A percentile compares a stretch with the other conserved stretches of the same genome.
phyloP scores from a whole-genome alignment of 768 basidiomycete genomes.

The Psilocybe cubensis region DNA sequence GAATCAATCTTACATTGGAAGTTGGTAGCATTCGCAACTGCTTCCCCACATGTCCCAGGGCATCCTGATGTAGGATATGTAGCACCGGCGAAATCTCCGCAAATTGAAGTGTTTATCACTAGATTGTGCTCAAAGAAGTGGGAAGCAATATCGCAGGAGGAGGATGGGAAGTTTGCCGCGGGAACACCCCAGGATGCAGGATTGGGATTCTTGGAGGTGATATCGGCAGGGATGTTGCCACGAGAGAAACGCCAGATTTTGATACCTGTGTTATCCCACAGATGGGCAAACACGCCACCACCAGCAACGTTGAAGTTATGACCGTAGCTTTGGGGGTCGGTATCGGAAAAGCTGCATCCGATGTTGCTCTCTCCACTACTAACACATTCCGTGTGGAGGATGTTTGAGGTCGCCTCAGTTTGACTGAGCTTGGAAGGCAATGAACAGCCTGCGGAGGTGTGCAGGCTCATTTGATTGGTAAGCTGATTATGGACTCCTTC shows the following conservation, averaged over 20 bases:
- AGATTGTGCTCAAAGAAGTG: slow-evolving; percentile 60
- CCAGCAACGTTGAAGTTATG: slow-evolving; percentile 45
- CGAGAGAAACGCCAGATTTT: slow-evolving; percentile 61
- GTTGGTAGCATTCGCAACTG: slow-evolving; percentile 28
- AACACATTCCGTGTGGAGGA: slow-evolving; percentile 39
- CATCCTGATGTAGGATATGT: slow-evolving; percentile 40
- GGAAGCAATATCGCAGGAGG: slow-evolving; percentile 47
- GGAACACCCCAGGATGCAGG: slow-evolving; percentile 57
- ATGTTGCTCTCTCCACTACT: slow-evolving; percentile 42
- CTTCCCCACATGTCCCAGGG: slow-evolving; percentile 36
- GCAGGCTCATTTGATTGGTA: slow-evolving; percentile 68
- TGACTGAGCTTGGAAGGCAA: slow-evolving; percentile 25
- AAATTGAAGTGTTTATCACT: slow-evolving; percentile 50
- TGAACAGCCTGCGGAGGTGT: slow-evolving; percentile 50
- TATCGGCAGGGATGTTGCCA: slow-evolving; percentile 53
- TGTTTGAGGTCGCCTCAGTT: slow-evolving; percentile 27
- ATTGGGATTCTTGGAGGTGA: slow-evolving; percentile 45
- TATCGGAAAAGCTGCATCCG: slow-evolving; percentile 55
- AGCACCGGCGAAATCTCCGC: slow-evolving; percentile 48
- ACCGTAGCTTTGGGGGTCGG: slow-evolving; percentile 41
- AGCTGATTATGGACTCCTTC: slow-evolving; percentile 69
- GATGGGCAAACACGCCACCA: slow-evolving; percentile 60
- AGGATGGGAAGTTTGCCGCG: slow-evolving; percentile 52
- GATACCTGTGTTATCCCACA: slow-evolving; percentile 58
- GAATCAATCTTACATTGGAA: slow-evolving; percentile 21